Percentiles rank a stretch among this genome's conserved stretches.
phyloP scores from a whole-genome alignment of 805 yeast species.

The Metschnikowia sp. region DNA sequence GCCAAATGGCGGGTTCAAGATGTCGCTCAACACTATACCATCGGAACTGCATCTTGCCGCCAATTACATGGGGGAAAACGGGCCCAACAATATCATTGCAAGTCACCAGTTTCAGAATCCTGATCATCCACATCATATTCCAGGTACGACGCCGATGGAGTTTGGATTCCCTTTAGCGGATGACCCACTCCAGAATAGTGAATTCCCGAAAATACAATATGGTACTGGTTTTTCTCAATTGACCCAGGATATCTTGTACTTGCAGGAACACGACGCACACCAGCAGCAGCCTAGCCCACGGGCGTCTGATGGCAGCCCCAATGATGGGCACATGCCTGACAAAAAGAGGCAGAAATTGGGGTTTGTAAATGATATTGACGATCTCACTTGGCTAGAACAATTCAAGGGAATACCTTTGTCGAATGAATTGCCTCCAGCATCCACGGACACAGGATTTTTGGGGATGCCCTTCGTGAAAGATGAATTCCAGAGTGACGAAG shows the following conservation, averaged over 20 bases:
- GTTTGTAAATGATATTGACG: conserved; percentile 17
- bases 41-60: conserved; percentile 13
- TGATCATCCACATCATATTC: conserved; percentile 37
- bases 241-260: conserved; percentile 9
- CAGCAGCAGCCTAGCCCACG: background rate
- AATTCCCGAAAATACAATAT: background rate
- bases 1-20: conserved; percentile 5
- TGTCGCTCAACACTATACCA: conserved; percentile 16
- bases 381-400: conserved; percentile 66
- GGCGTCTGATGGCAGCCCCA: background rate
- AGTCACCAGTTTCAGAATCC: conserved; percentile 33
- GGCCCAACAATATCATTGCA: conserved; percentile 19
- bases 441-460: conserved; percentile 58
- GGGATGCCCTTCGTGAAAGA: conserved; percentile 18
- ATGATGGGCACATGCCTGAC: background rate
- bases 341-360: conserved; percentile 9
- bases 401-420: conserved; percentile 67
- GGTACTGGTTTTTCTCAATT: conserved; percentile 14
- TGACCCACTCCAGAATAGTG: conserved; percentile 3
- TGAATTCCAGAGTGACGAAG: conserved; percentile 37
- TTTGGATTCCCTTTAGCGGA: conserved; percentile 23
- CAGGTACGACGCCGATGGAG: conserved; percentile 39
- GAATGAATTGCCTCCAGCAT: conserved; percentile 48
- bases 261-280: conserved; percentile 4
- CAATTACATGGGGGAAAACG: conserved; percentile 11